Percentiles rank a stretch among this genome's conserved stretches.
Evolutionary conservation across 2,329 filamentous ascomycete species (phyloP).

Genomic region (Trichoderma asperellum): DNA sequence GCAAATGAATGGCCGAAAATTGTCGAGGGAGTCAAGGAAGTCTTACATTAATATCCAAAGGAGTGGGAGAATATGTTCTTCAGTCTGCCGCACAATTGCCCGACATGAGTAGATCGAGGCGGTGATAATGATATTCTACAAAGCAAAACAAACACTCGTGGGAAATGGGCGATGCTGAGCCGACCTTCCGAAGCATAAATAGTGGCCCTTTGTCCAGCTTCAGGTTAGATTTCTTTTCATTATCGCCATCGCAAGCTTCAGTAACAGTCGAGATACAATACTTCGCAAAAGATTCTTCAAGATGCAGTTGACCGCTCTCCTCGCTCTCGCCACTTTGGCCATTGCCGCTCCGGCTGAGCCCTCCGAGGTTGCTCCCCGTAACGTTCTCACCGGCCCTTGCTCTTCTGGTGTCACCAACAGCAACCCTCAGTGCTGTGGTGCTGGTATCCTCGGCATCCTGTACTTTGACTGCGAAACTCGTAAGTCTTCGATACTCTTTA

Average conservation of each 20-base stretch:
- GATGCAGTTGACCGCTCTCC: constrained; percentile 33
- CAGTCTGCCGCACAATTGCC: not conserved
- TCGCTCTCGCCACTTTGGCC: constrained; percentile 31
- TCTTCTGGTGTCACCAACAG: constrained; percentile 22
- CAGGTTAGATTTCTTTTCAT: not conserved
- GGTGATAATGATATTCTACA: not conserved
- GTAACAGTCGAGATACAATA: not conserved
- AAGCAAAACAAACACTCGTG: not conserved
- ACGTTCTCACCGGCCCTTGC: constrained; percentile 6
- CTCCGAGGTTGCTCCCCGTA: not conserved
- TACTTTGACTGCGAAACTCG: constrained; percentile 31
- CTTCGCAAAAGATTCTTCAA: constrained; percentile 18
- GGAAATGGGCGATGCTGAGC: not conserved
- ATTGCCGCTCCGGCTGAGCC: constrained; percentile 29
- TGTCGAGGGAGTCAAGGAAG: constrained; percentile 1
- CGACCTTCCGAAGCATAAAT: constrained; percentile 26
- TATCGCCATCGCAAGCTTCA: not conserved
- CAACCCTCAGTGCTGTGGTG: constrained; percentile 30
- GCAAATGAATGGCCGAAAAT: constrained; percentile 1
- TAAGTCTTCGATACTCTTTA: not conserved
- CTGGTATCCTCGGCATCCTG: constrained; percentile 26
- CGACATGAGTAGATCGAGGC: not conserved
- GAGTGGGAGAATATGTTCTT: not conserved
- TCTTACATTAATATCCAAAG: constrained; percentile 18
- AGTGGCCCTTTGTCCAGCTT: not conserved